Conservation (phyloP, 2,329 filamentous ascomycete species). For the Macrophomina pseudophaseolina region DNA sequence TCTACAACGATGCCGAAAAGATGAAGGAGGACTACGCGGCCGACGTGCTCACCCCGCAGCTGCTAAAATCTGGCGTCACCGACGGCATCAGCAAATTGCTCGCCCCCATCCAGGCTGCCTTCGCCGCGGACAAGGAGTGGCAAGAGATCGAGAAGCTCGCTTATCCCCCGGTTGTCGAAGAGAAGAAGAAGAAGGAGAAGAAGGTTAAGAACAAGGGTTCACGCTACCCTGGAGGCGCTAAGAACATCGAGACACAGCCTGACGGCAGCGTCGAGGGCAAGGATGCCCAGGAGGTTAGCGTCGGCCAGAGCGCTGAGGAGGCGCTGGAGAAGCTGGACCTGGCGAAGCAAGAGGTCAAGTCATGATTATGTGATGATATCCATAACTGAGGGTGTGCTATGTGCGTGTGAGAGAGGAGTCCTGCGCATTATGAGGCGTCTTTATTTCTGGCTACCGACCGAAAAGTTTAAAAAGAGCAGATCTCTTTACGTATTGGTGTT, state of each 20-base stretch:
- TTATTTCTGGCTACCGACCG: background rate
- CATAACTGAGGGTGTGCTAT: background rate
- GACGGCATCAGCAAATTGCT: constrained; percentile 75
- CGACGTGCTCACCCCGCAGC: constrained; percentile 83
- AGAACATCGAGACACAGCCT: constrained; percentile 49
- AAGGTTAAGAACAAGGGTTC: constrained; percentile 71
- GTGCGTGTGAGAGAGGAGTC: background rate
- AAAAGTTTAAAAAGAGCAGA: constrained; percentile 10
- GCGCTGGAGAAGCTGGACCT: constrained; percentile 38
- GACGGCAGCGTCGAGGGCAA: constrained; percentile 53
- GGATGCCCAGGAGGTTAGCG: constrained; percentile 48
- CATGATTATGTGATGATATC: constrained; percentile 23
- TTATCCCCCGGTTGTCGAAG: constrained; percentile 72
- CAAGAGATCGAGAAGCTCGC: constrained; percentile 76
- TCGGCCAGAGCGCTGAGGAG: constrained; percentile 45
- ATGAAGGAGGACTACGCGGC: constrained; percentile 80
- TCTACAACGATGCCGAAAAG: constrained; percentile 77
- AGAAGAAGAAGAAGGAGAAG: constrained; percentile 70
- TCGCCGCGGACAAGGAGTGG: constrained; percentile 75
- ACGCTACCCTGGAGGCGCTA: constrained; percentile 60
- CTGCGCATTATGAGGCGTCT: constrained; percentile 1
- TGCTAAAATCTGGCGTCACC: constrained; percentile 83
- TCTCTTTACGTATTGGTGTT: background rate
- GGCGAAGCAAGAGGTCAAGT: constrained; percentile 25
- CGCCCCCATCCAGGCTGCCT: constrained; percentile 77